Evolutionary conservation across 2,329 filamentous ascomycete genomes (phyloP).

Genomic region (Ramularia collo-cygni): DNA sequence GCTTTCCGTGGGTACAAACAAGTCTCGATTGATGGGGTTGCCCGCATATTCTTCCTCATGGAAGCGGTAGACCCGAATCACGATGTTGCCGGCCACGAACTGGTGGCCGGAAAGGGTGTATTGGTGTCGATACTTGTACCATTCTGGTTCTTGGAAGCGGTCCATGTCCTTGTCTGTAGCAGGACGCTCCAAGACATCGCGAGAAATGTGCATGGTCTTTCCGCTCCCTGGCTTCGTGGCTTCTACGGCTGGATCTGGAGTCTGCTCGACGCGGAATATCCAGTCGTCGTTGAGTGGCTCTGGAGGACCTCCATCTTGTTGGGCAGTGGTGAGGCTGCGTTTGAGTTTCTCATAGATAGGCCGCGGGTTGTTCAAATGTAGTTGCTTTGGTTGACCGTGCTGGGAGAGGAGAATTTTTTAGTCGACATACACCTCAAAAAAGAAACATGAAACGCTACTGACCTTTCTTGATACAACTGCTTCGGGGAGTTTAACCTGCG

Average conservation of each 20-base stretch:
- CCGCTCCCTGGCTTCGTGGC: slow-evolving; percentile 19
- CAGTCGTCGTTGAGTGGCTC: slow-evolving; percentile 12
- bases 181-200: slow-evolving; percentile 44
- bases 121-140: slow-evolving; percentile 37
- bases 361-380: slow-evolving; percentile 1
- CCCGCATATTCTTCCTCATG: slow-evolving; percentile 25
- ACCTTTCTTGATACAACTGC: slow-evolving; percentile 17
- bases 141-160: slow-evolving; percentile 10
- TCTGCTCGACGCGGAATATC: slow-evolving; percentile 22
- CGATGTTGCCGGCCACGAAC: slow-evolving; percentile 52
- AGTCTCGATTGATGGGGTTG: slow-evolving; percentile 34
- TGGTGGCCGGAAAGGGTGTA: slow-evolving; percentile 51
- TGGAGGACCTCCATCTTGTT: not conserved
- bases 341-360: too few species aligned
- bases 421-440: too few species aligned
- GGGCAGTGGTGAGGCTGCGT: too few species aligned
- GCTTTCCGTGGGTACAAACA: slow-evolving; percentile 34
- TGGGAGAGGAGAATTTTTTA: too few species aligned
- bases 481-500: slow-evolving; percentile 37
- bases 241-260: slow-evolving; percentile 45
- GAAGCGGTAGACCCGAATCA: slow-evolving; percentile 51
- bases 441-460: too few species aligned
- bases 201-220: slow-evolving; percentile 38
- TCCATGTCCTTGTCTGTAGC: slow-evolving; percentile 42
- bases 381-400: slow-evolving; percentile 1